phyloP scores from a whole-genome alignment of 2,329 filamentous ascomycete species.

The Hymenoscyphus repandus region DNA sequence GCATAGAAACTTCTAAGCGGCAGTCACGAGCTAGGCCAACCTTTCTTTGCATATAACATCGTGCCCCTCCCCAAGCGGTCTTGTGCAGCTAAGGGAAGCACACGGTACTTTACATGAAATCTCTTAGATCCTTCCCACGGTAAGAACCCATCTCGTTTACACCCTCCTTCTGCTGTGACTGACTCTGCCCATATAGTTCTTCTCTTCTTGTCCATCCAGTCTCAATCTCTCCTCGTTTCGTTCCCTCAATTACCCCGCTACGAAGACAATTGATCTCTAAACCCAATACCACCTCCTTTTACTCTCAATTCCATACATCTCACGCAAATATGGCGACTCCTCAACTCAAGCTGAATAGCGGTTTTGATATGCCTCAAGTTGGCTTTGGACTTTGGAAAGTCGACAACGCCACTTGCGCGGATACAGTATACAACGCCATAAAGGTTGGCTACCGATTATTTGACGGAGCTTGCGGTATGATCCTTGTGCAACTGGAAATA shows the following conservation, averaged over 20 bases:
- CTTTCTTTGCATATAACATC: slow-evolving; percentile 5
- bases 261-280: background rate
- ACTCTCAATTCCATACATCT: slow-evolving; percentile 9
- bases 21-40: background rate
- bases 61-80: slow-evolving; percentile 7
- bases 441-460: slow-evolving; percentile 56
- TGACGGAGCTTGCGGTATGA: slow-evolving; percentile 52
- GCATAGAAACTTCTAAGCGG: background rate
- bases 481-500: background rate
- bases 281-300: slow-evolving; percentile 1
- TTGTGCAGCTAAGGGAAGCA: slow-evolving; percentile 6
- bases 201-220: slow-evolving; percentile 5
- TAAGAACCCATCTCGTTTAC: slow-evolving; percentile 4
- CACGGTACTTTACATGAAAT: slow-evolving; percentile 10
- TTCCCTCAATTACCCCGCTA: slow-evolving; percentile 4
- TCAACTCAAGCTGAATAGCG: slow-evolving; percentile 40
- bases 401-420: slow-evolving; percentile 54
- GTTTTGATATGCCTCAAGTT: slow-evolving; percentile 52
- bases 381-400: slow-evolving; percentile 69
- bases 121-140: slow-evolving; percentile 7
- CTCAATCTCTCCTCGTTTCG: slow-evolving; percentile 8
- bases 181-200: slow-evolving; percentile 2
- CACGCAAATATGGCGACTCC: slow-evolving; percentile 25
- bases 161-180: background rate
- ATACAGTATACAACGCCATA: slow-evolving; percentile 62